phyloP scores from a whole-genome alignment of 345 rosid species.

The Rhizophora apiculata region DNA sequence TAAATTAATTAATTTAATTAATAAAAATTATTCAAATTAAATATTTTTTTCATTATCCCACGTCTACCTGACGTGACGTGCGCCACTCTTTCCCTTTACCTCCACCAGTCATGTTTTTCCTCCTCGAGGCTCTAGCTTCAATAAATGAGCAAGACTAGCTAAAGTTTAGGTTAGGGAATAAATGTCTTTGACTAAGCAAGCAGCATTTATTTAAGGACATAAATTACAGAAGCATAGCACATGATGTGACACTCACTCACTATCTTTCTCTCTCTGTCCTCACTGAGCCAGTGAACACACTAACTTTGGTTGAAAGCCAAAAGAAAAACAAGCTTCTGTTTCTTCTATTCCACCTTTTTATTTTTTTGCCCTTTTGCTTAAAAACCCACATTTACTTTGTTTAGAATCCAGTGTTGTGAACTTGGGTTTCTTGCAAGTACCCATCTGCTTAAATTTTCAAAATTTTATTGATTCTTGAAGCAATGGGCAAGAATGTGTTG shows the following conservation, averaged over 20 bases:
- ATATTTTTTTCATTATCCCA: no score
- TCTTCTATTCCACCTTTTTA: background rate
- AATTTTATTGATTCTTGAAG: background rate
- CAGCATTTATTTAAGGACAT: no score
- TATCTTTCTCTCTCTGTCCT: background rate
- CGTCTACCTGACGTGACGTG: no score
- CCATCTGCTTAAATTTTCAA: background rate
- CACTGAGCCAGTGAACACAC: background rate
- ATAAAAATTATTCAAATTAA: no score
- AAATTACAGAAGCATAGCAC: background rate
- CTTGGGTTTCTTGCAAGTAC: conserved; percentile 24
- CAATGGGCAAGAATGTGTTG: conserved; percentile 46
- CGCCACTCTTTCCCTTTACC: no score
- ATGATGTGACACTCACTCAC: background rate
- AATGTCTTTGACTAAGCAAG: no score
- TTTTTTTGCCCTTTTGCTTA: background rate
- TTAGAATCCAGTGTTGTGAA: conserved; percentile 16
- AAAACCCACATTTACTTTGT: conserved; percentile 10
- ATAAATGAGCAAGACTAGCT: no score
- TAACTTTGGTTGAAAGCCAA: background rate
- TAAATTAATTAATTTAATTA: no score
- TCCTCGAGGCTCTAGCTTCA: no score
- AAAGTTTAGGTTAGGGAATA: no score
- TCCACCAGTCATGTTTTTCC: no score
- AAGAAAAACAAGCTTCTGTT: background rate